phyloP scores from a whole-genome alignment of 169 alveolate species.

The Eimeria sp. region DNA sequence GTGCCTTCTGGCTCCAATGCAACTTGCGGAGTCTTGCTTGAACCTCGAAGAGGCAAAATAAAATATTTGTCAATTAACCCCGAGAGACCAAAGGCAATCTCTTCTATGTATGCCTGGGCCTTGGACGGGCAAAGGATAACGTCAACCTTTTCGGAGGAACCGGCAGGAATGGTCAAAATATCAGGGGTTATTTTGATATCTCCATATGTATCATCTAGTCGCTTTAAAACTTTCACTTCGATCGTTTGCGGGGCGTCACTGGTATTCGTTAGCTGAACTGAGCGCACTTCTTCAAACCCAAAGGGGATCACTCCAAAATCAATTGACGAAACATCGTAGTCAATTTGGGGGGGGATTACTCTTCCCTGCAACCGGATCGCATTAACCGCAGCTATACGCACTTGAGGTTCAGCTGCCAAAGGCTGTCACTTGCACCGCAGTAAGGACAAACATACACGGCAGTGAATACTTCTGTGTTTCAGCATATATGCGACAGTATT shows the following conservation, averaged over 20 bases:
- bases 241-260: slow-evolving; percentile 89
- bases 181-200: slow-evolving; percentile 51
- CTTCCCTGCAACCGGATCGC: slow-evolving; percentile 90
- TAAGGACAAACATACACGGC: slow-evolving; percentile 38
- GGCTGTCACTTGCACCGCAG: neutral
- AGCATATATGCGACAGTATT: neutral
- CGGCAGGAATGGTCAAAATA: slow-evolving; percentile 26
- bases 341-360: slow-evolving; percentile 96
- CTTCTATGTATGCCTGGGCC: slow-evolving; percentile 69
- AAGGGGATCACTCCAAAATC: slow-evolving; percentile 95
- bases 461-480: slow-evolving; percentile 84
- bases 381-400: neutral
- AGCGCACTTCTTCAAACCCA: slow-evolving; percentile 94
- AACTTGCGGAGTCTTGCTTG: slow-evolving; percentile 86
- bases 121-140: slow-evolving; percentile 57
- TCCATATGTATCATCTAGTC: slow-evolving; percentile 38
- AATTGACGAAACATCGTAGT: slow-evolving; percentile 93
- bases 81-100: slow-evolving; percentile 49
- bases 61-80: slow-evolving; percentile 19
- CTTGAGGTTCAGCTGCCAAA: neutral
- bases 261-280: slow-evolving; percentile 93
- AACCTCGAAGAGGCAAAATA: slow-evolving; percentile 68
- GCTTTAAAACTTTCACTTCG: slow-evolving; percentile 26
- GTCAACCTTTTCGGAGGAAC: neutral
- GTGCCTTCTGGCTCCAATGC: slow-evolving; percentile 94